phyloP scores from a whole-genome alignment of 2,329 filamentous ascomycete genomes.

The Plectosphaerella cucumerina region DNA sequence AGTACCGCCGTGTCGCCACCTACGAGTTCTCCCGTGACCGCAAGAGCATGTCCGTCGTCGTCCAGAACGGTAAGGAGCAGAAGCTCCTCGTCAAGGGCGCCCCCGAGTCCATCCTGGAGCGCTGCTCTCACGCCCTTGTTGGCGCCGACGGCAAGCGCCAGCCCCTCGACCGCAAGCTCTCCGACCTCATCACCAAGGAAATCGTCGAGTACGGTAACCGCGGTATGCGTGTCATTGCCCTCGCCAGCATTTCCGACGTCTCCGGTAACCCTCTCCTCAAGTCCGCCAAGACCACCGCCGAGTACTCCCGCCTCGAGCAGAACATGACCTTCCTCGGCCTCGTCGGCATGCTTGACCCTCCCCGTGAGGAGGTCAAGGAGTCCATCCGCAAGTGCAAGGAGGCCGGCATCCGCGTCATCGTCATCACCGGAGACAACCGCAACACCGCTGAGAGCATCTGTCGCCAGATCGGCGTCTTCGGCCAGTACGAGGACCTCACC shows the following conservation, averaged over 20 bases:
- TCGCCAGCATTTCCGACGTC: conserved; percentile 79
- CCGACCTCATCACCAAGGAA: conserved; percentile 69
- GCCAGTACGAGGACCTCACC: conserved; percentile 70
- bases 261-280: conserved; percentile 64
- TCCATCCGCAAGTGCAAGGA: conserved; percentile 88
- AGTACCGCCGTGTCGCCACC: conserved; percentile 71
- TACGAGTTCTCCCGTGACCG: conserved; percentile 97
- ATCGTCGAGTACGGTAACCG: conserved; percentile 86
- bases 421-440: conserved; percentile 97
- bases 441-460: conserved; percentile 98
- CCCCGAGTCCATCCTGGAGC: conserved; percentile 88
- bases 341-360: conserved; percentile 94
- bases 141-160: conserved; percentile 77
- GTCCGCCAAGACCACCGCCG: conserved; percentile 73
- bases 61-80: conserved; percentile 64
- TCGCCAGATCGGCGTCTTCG: conserved; percentile 93
- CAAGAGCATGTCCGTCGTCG: conserved; percentile 98
- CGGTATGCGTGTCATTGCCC: conserved; percentile 89
- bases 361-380: conserved; percentile 81
- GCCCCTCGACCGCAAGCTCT: conserved; percentile 64
- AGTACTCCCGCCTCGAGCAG: conserved; percentile 87
- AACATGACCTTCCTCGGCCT: conserved; percentile 92
- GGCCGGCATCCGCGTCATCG: conserved; percentile 92
- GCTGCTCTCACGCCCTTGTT: conserved; percentile 77
- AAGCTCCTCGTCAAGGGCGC: conserved; percentile 94